A percentile compares a stretch with the other conserved stretches of the same genome.
Conservation (phyloP, 164 flowering plant species). For the Macadamia integrifolia region DNA sequence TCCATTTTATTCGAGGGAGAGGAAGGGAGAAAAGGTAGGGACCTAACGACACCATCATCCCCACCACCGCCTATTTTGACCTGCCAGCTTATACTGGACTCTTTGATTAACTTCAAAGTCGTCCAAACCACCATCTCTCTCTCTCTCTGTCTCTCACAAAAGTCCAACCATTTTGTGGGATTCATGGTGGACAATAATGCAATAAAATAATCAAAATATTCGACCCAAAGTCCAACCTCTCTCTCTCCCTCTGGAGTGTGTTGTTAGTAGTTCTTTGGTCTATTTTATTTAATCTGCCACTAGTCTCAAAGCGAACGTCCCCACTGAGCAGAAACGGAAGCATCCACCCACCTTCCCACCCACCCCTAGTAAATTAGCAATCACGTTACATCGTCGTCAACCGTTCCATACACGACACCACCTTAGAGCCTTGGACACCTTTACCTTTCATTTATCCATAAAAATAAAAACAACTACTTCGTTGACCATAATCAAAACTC, state of each 20-base stretch:
- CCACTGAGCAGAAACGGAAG: background rate
- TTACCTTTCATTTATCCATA: slow-evolving; percentile 8
- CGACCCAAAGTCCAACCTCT: background rate
- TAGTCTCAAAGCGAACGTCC: no score
- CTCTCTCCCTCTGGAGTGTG: background rate
- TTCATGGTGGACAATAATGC: background rate
- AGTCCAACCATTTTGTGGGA: background rate
- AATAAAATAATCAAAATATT: background rate
- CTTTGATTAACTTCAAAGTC: background rate
- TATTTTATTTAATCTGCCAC: no score
- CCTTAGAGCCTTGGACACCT: no score
- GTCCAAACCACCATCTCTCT: background rate
- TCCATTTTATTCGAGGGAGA: no score
- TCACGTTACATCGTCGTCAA: slow-evolving; percentile 20
- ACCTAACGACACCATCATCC: background rate
- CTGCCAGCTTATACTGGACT: background rate
- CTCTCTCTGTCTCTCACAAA: background rate
- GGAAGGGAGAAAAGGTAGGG: background rate
- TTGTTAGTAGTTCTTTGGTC: no score
- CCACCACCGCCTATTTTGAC: slow-evolving; percentile 30
- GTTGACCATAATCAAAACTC: slow-evolving; percentile 15
- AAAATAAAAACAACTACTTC: background rate
- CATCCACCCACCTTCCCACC: slow-evolving; percentile 5
- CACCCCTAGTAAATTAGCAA: slow-evolving; percentile 18
- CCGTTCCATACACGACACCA: slow-evolving; percentile 26